phyloP scores from a whole-genome alignment of 192 early-diverging fungal genomes.

The Mortierella alpina region DNA sequence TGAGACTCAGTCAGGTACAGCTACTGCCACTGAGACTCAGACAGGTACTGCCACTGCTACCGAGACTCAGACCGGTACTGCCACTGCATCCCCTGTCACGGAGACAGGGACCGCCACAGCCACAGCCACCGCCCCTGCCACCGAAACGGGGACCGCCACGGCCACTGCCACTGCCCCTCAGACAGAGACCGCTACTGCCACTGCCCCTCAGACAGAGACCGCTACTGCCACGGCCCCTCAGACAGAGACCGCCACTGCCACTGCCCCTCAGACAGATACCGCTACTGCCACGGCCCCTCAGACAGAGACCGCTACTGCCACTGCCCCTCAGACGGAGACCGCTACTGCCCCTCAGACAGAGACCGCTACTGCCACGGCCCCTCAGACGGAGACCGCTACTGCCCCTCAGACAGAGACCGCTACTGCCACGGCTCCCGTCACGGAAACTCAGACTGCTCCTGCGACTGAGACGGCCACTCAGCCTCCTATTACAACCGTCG shows the following conservation, averaged over 20 bases:
- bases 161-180: neutral
- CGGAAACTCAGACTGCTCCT: no score
- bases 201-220: neutral
- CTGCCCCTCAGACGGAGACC: slow-evolving; percentile 15
- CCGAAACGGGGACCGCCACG: neutral
- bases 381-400: neutral
- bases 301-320: neutral
- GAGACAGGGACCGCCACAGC: neutral
- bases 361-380: neutral
- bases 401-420: neutral
- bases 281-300: neutral
- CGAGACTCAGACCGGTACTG: neutral
- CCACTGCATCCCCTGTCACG: neutral
- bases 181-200: neutral
- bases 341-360: slow-evolving; percentile 14
- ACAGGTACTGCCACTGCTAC: neutral
- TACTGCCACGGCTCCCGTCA: neutral
- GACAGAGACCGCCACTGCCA: neutral
- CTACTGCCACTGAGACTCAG: no score
- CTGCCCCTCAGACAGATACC: neutral
- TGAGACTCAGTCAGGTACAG: no score
- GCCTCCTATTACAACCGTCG: neutral
- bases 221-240: neutral
- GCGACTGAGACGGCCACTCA: neutral
- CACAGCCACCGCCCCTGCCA: neutral